Evolutionary conservation across 2,329 filamentous ascomycete species (phyloP).

Genomic region (Madurella fahalii): DNA sequence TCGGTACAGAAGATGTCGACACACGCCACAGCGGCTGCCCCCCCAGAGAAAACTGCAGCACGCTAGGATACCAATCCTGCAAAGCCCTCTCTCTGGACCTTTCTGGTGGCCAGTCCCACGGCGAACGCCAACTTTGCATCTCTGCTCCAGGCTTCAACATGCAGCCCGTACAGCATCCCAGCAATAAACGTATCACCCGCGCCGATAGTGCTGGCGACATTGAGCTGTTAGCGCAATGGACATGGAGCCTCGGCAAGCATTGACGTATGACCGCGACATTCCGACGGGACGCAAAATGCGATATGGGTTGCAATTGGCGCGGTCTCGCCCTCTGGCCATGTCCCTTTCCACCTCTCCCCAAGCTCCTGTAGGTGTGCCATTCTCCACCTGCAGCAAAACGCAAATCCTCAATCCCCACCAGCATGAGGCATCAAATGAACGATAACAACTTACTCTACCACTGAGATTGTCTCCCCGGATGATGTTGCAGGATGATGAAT

Average conservation of each 20-base stretch:
- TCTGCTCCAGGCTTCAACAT: constrained; percentile 43
- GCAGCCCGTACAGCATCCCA: constrained; percentile 62
- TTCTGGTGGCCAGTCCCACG: constrained; percentile 62
- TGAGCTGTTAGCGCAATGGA: constrained; percentile 13
- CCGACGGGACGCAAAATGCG: constrained; percentile 8
- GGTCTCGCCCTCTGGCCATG: background rate
- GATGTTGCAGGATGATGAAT: constrained; percentile 41
- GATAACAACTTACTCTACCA: constrained; percentile 55
- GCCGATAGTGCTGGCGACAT: constrained; percentile 56
- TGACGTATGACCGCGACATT: background rate
- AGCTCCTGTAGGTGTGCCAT: no score
- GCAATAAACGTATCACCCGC: constrained; percentile 75
- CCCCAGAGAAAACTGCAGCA: background rate
- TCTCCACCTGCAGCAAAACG: background rate
- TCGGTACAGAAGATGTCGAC: background rate
- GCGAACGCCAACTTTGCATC: constrained; percentile 52
- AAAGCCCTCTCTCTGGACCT: constrained; percentile 66
- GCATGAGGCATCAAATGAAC: background rate
- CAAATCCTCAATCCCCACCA: background rate
- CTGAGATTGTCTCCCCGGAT: constrained; percentile 35
- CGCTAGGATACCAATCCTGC: constrained; percentile 38
- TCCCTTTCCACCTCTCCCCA: background rate
- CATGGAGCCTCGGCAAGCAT: background rate
- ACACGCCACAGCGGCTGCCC: background rate
- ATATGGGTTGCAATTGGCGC: constrained; percentile 1